phyloP scores from a whole-genome alignment of 352 stramenopile species.

The Poterioochromonas sp. region DNA sequence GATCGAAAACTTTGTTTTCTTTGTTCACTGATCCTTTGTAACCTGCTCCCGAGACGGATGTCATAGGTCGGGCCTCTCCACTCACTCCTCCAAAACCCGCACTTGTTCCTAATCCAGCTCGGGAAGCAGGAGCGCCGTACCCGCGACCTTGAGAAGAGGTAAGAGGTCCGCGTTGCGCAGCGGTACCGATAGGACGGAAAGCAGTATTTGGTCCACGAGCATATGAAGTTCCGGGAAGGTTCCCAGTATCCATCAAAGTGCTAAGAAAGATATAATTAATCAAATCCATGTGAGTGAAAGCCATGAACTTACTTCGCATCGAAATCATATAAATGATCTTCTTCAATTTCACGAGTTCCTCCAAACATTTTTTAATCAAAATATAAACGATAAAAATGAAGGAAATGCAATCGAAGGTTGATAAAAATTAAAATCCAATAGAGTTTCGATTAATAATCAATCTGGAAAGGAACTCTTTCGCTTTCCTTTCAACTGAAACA shows the following conservation, averaged over 20 bases:
- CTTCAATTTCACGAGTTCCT: constrained; percentile 27
- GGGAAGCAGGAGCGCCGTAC: background rate
- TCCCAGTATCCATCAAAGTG: background rate
- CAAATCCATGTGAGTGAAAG: background rate
- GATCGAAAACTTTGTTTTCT: constrained; percentile 59
- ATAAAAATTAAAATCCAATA: no score
- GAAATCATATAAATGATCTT: constrained; percentile 33
- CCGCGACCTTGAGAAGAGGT: background rate
- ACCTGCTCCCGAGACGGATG: constrained; percentile 75
- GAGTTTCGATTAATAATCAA: no score
- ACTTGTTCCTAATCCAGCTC: background rate
- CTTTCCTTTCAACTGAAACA: no score
- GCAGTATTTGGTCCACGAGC: background rate
- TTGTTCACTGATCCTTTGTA: constrained; percentile 47
- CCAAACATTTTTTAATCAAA: constrained; percentile 55
- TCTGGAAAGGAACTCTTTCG: no score
- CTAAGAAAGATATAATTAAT: background rate
- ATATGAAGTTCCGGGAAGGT: background rate
- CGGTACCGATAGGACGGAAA: background rate
- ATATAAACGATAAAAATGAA: no score
- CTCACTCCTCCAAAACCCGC: constrained; percentile 40
- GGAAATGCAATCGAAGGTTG: no score
- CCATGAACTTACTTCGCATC: constrained; percentile 1
- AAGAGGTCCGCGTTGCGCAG: background rate
- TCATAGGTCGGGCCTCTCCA: constrained; percentile 74